These are phyloP conservation scores for Pestalotiopsis sp. DNA, from an alignment of 2,329 filamentous ascomycete species.

Conservation along the genomic window DNA sequence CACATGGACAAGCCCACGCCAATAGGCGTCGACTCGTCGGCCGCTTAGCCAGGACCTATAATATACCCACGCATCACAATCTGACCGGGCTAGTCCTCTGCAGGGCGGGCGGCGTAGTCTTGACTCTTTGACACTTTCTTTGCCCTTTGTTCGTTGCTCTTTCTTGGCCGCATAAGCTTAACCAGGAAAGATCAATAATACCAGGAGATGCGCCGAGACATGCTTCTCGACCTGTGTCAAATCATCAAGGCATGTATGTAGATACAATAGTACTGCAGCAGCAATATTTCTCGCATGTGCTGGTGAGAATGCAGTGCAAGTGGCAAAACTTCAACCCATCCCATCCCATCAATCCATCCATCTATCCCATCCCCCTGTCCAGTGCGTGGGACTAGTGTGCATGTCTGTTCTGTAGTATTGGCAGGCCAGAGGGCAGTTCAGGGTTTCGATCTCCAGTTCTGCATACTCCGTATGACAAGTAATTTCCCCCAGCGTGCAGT, in stretches of 20 bases:
- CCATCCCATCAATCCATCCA: background rate
- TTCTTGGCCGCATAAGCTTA: background rate
- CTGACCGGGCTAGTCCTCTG: background rate
- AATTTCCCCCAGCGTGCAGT: background rate
- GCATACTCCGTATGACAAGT: slow-evolving; percentile 4
- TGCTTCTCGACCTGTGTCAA: background rate
- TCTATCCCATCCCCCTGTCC: background rate
- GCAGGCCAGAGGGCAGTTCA: background rate
- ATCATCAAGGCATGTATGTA: background rate
- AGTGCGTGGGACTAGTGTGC: background rate
- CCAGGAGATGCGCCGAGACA: background rate
- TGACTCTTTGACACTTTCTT: no score
- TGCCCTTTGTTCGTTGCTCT: background rate
- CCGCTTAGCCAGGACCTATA: background rate
- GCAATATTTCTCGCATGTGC: background rate
- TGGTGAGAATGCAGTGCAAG: background rate
- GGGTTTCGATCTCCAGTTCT: background rate
- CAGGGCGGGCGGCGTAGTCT: no score
- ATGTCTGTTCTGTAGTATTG: background rate
- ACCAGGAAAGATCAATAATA: background rate
- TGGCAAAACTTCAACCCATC: background rate
- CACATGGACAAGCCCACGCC: background rate
- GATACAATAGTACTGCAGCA: background rate
- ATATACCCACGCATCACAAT: background rate
- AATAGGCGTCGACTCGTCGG: background rate